Evolutionary conservation across 805 yeast species (phyloP).

Genomic region (Lipomyces mesembrius): DNA sequence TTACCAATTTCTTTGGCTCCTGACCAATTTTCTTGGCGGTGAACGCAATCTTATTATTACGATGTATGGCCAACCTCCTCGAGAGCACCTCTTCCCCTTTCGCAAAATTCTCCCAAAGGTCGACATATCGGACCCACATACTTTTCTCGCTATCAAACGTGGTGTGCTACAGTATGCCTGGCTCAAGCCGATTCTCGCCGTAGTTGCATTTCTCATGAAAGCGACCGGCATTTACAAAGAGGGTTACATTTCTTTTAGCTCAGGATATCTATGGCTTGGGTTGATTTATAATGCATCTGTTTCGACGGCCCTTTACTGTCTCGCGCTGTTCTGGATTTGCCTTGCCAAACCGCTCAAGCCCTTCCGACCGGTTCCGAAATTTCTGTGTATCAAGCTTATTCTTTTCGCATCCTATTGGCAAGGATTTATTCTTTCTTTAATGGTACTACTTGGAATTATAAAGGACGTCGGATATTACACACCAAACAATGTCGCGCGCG

Average conservation of each 20-base stretch:
- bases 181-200: constrained; percentile 83
- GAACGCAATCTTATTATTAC: constrained; percentile 80
- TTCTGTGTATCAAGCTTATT: constrained; percentile 87
- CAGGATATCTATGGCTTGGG: constrained; percentile 67
- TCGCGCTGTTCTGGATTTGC: constrained; percentile 93
- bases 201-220: constrained; percentile 56
- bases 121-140: constrained; percentile 85
- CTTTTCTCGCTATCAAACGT: constrained; percentile 75
- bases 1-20: constrained; percentile 83
- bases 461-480: constrained; percentile 46
- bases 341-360: constrained; percentile 75
- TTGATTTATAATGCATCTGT: constrained; percentile 79
- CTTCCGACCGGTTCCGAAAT: constrained; percentile 83
- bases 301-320: constrained; percentile 75
- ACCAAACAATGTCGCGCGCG: constrained; percentile 53
- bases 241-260: constrained; percentile 53
- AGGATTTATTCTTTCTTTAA: constrained; percentile 61
- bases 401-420: constrained; percentile 99
- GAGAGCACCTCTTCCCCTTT: constrained; percentile 60
- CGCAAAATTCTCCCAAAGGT: constrained; percentile 57
- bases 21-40: constrained; percentile 88
- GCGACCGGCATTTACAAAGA: constrained; percentile 56
- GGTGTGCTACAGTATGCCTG: constrained; percentile 93
- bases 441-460: constrained; percentile 43
- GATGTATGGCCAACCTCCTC: constrained; percentile 73